Base-by-base conservation (phyloP, 2,329 filamentous ascomycete genomes). In the Didymella pinodella region DNA sequence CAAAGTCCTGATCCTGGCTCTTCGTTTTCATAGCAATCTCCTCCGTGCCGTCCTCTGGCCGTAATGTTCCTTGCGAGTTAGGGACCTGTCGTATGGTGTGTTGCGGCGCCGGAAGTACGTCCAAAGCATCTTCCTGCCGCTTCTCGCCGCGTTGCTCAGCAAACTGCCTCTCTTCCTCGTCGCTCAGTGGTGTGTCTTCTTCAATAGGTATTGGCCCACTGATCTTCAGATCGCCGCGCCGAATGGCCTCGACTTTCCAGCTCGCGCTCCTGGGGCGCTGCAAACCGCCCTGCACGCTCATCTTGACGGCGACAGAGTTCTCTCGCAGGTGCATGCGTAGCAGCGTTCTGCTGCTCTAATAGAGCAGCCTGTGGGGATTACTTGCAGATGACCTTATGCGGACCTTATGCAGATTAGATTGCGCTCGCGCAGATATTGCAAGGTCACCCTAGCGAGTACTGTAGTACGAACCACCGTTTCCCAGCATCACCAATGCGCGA, bases 211-310 rank as follows among this genome's bases (percentile, higher is more conserved):
- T 70, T 10, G 76, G 76, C 7, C 75, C 73, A 50, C 73, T 77
- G 48, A 78, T 77, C 56, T 77, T 77, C 40, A 78, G 63, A 51
- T 76, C 65, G 2, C 76, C 76, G 50, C 72, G 71, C 12, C 76
- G 69, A 43, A 78, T 78, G 2, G 76, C 76, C 53, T 77, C 76
- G 0, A 73, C 73, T 64, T 77, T 78, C 75, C 74, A 77, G 63
- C 72, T 76, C 7, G 75, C 56, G 20, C 56, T 59, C 8, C 56
- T 49, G 2, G 56, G 73, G 25, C 75, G 72, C 54, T 72, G 69
- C 58, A 75, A 53, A 40, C 50, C 59, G 25, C 51, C 65, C 49
- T 69, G 65, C 56, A 65, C 67, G 59, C 66, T 73, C 72, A 75
- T 75, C 46, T 69, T 69, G 54, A 69, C 65, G 54, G 64, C 65